Percentiles rank a stretch among this genome's conserved stretches.
Conservation (phyloP, 1,284 basidiomycete genomes). For the Tausonia pullulans region DNA sequence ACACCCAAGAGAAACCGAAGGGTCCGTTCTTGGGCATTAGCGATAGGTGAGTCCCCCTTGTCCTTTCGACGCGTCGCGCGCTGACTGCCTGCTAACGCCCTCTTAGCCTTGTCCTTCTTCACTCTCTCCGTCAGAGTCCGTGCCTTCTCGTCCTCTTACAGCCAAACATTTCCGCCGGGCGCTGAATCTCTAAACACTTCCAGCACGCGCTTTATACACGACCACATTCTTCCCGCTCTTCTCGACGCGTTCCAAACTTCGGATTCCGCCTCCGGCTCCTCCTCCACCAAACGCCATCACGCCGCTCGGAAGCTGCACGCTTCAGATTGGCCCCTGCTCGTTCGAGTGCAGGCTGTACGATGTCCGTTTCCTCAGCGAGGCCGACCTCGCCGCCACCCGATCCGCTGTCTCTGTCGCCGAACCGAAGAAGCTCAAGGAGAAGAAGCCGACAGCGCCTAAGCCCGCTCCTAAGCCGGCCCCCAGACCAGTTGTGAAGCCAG, state of each 20-base stretch:
- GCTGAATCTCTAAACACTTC: neutral
- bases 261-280: neutral
- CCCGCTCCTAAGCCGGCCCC: too few relatives aligned
- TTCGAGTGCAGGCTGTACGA: neutral
- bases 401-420: too few relatives aligned
- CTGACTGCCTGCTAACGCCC: too few relatives aligned
- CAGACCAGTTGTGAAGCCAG: too few relatives aligned
- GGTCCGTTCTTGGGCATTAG: too few relatives aligned
- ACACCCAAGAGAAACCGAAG: too few relatives aligned
- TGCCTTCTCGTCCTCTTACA: neutral
- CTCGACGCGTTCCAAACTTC: neutral
- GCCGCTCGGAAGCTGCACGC: constrained; percentile 2
- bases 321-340: constrained; percentile 1
- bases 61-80: too few relatives aligned
- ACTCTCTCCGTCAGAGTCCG: neutral
- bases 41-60: too few relatives aligned
- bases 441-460: too few relatives aligned
- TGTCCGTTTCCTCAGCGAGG: constrained; percentile 20
- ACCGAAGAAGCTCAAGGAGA: too few relatives aligned
- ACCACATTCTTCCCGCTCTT: constrained; percentile 1
- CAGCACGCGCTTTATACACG: neutral
- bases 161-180: neutral
- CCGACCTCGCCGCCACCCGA: constrained; percentile 28
- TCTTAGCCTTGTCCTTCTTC: neutral
- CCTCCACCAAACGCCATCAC: neutral